Percentiles rank a stretch among this genome's conserved stretches.
These are phyloP conservation scores for Crepidotus variabilis DNA, from an alignment of 768 basidiomycete species.

Conservation along the genomic window DNA sequence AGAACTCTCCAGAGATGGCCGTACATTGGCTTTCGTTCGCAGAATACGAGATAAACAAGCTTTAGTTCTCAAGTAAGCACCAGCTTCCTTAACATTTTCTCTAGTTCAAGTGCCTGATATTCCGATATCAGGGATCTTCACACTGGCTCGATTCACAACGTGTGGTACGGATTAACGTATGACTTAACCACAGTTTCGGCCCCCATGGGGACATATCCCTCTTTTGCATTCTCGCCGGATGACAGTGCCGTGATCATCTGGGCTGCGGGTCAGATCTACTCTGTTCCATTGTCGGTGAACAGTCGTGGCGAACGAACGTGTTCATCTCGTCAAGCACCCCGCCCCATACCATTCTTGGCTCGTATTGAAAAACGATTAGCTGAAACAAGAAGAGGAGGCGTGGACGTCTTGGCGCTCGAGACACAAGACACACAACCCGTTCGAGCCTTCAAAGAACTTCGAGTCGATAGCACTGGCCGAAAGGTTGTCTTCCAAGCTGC, in stretches of 20 bases:
- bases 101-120: neutral
- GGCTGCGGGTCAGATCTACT: conserved; percentile 70
- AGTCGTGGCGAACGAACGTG: conserved; percentile 47
- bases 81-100: neutral
- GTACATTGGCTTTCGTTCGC: conserved; percentile 72
- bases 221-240: conserved; percentile 63
- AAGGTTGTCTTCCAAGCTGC: conserved; percentile 66
- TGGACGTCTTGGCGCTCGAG: conserved; percentile 51
- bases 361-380: conserved; percentile 64
- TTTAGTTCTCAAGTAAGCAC: conserved; percentile 61
- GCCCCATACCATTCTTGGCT: conserved; percentile 54
- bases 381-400: conserved; percentile 48
- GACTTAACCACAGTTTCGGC: conserved; percentile 62
- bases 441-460: conserved; percentile 58
- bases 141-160: conserved; percentile 60
- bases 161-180: conserved; percentile 69
- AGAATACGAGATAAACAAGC: conserved; percentile 71
- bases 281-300: conserved; percentile 54
- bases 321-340: conserved; percentile 31
- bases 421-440: conserved; percentile 52
- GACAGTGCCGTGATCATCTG: conserved; percentile 65
- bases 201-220: conserved; percentile 79
- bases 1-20: conserved; percentile 62
- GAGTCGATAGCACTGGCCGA: conserved; percentile 49
- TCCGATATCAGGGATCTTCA: conserved; percentile 48